phyloP scores from a whole-genome alignment of 2,329 filamentous ascomycete genomes.

The Cephalotrichum gorgonifer region DNA sequence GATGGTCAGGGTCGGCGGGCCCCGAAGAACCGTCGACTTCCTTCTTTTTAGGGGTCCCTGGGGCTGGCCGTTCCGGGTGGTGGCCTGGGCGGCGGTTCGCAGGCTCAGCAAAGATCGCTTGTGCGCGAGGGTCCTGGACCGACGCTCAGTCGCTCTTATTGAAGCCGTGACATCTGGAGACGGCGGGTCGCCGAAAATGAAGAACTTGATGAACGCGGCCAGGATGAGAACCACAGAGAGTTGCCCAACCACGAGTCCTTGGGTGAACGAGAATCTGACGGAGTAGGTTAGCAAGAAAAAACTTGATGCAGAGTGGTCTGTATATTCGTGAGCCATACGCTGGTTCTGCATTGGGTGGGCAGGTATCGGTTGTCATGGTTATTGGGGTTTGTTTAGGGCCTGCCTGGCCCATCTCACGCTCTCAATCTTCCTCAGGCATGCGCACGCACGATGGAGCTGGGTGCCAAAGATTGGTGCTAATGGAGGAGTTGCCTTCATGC shows the following conservation, averaged over 20 bases:
- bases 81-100: slow-evolving; percentile 24
- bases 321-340: slow-evolving; percentile 25
- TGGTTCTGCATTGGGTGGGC: slow-evolving; percentile 31
- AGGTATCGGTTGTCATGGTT: slow-evolving; percentile 29
- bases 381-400: neutral
- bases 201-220: slow-evolving; percentile 97
- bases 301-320: neutral
- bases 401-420: neutral
- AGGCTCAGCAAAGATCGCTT: slow-evolving; percentile 61
- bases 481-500: too few species aligned
- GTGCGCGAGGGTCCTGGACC: slow-evolving; percentile 65
- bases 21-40: slow-evolving; percentile 63
- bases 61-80: slow-evolving; percentile 17
- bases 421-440: too few species aligned
- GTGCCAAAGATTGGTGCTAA: too few species aligned
- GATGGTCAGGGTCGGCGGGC: slow-evolving; percentile 71
- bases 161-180: slow-evolving; percentile 72
- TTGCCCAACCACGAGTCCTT: slow-evolving; percentile 87
- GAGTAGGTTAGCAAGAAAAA: neutral
- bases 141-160: slow-evolving; percentile 62
- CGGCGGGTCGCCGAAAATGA: slow-evolving; percentile 94
- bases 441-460: too few species aligned
- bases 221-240: slow-evolving; percentile 84
- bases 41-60: slow-evolving; percentile 45
- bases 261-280: slow-evolving; percentile 79